These are phyloP conservation scores for Chlorella sp. DNA, from an alignment of 139 green algal genomes.

Conservation along the genomic window DNA sequence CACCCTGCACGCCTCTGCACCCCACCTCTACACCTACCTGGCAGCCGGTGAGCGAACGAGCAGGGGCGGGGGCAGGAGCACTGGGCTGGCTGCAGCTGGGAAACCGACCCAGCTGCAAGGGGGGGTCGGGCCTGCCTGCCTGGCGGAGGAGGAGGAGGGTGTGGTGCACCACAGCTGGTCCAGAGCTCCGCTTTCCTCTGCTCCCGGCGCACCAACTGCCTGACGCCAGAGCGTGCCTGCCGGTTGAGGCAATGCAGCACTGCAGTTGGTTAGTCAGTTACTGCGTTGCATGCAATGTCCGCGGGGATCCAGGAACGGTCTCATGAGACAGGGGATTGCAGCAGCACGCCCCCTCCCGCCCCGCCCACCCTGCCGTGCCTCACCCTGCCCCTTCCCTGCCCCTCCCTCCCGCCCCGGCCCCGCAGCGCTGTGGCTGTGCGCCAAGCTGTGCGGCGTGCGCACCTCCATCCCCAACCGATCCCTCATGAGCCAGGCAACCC, in stretches of 20 bases:
- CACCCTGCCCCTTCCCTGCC: not conserved
- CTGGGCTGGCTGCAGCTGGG: no score
- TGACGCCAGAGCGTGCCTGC: no score
- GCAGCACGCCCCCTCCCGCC: no score
- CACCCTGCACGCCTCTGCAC: not conserved
- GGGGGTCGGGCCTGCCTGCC: no score
- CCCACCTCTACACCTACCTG: constrained; percentile 27
- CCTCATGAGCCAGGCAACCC: constrained; percentile 34
- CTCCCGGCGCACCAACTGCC: not conserved
- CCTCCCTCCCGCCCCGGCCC: not conserved
- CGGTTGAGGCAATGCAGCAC: no score
- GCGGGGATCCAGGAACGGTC: no score
- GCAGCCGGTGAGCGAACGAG: not conserved
- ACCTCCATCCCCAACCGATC: constrained; percentile 37
- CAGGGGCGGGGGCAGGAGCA: not conserved
- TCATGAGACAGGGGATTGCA: no score
- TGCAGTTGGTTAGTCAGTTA: no score
- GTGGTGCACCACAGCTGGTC: no score
- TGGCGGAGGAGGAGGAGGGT: no score
- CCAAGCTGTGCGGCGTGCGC: constrained; percentile 30
- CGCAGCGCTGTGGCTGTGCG: constrained; percentile 28
- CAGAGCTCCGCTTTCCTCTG: not conserved
- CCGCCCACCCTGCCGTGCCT: not conserved
- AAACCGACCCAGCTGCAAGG: no score
- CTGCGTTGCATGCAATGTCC: no score